Percentiles rank a stretch among this genome's conserved stretches.
Conservation (phyloP, 768 basidiomycete species). For the Boletus rubroflammeus region DNA sequence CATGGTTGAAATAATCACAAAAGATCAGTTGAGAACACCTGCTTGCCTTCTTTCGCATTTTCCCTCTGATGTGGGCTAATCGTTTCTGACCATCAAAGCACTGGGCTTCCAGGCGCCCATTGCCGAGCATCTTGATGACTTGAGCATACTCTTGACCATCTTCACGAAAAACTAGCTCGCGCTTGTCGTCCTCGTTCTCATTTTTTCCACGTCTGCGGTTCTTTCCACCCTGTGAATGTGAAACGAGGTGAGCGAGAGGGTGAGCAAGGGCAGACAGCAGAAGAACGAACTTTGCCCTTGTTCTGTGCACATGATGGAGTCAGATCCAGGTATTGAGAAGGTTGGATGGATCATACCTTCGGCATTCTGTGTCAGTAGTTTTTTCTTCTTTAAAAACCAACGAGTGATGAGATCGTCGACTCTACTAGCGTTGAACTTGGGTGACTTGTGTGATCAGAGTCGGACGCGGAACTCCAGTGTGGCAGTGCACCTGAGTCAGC, state of each 20-base stretch:
- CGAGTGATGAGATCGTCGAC: not conserved
- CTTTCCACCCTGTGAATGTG: constrained; percentile 86
- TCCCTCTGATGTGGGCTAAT: constrained; percentile 95
- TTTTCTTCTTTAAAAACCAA: not conserved
- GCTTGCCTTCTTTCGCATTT: constrained; percentile 97
- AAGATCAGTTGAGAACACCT: not conserved
- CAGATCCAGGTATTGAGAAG: not conserved
- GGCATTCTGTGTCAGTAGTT: constrained; percentile 16
- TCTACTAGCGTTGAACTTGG: not conserved
- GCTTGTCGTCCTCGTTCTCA: constrained; percentile 98
- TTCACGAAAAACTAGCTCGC: constrained; percentile 97
- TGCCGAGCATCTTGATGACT: constrained; percentile 97
- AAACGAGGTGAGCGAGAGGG: not conserved
- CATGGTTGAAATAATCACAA: constrained; percentile 3
- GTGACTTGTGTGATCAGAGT: constrained; percentile 1
- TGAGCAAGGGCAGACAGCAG: not conserved
- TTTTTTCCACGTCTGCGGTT: constrained; percentile 99
- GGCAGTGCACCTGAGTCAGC: constrained; percentile 13
- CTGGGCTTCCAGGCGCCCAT: constrained; percentile 91
- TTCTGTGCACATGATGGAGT: constrained; percentile 16
- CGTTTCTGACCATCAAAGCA: constrained; percentile 99
- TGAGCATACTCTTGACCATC: constrained; percentile 99
- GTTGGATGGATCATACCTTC: constrained; percentile 14
- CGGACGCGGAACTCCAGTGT: not conserved
- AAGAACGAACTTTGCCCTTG: constrained; percentile 26